Evolutionary conservation across 495 filamentous ascomycete species (phyloP), one percentile per base, ranked within the genome.

Genomic region (Penicillium riverlandense): DNA sequence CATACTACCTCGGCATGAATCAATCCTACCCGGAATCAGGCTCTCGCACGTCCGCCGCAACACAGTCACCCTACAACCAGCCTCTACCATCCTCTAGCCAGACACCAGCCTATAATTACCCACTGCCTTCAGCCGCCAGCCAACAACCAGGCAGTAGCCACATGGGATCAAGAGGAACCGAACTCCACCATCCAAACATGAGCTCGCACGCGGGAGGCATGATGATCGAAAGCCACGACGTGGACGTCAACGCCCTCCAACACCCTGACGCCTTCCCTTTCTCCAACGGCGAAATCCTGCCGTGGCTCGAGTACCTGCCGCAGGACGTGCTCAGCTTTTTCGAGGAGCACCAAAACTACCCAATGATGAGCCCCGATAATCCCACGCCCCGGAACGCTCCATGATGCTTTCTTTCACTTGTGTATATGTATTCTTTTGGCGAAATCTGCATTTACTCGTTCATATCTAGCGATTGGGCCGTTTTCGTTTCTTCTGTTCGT

Each of bases 221-320:
- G 48, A 77, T 82, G 47, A 86, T 87, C 47, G 80, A 86, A 54
- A 82, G 74, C 45, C 81, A 83, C 42, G 84, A 88, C 44, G 73
- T 86, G 38, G 80, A 84, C 53, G 80, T 85, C 74, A 68, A 65
- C 7, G 51, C 57, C 1, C 58, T 72, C 16, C 64, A 70, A 10
- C 61, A 70, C 42, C 66, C 68, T 29, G 62, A 69, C 11, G 54
- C 66, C 1, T 61, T 71, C 32, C 69, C 69, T 1, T 70, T 71
- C 12, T 61, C 78, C 10, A 72, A 67, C 11, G 70, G 70, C 6
- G 74, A 80, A 15, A 82, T 84, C 61, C 66, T 83, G 39, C 79
- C 80, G 6, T 86, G 81, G 80, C 68, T 84, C 12, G 80, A 84
- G 50, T 85, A 83, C 49, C 65, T 83, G n/a, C 80, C 81, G 0